Evolutionary conservation across 352 stramenopile species (phyloP), one percentile per base, ranked within the genome.

Genomic region (Phytophthora fragariaefolia): DNA sequence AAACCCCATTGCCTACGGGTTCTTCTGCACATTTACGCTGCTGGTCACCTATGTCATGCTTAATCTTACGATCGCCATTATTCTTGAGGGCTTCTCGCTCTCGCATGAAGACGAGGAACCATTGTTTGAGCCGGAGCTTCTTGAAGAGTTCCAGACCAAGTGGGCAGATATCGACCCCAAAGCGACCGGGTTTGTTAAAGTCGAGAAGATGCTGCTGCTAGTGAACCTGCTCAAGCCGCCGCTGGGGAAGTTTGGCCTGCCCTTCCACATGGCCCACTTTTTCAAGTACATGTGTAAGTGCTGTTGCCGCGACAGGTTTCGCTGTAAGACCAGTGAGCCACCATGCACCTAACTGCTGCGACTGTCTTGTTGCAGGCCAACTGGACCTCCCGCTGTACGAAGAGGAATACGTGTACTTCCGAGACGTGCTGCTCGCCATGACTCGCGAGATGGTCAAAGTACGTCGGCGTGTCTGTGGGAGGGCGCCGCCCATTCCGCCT

Each of bases 11-110:
- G 75, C 88, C 7, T 94, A 79, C 58, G 54, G 68, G 0, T 96
- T 95, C 68, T 92, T 92, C 59, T 91, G 82, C 62, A 61, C 77
- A 4, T 98, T 98, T 63, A 97, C 90, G 13, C 59, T 98, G 54
- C 78, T 98, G n/a, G 82, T 98, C 30, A 97, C 85, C 12, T 98
- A 96, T 59, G 83, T 98, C 12, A 92, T 98, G 72, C 80, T 98
- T 22, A 98, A 98, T 60, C 76, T 98, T 49, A 98, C 97, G 46
- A 97, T 98, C 26, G 94, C 90, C 26, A 89, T 98, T 26, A 97
- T 98, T 52, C 83, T 98, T 10, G 91, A 98, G 51, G 89, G 89
- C 45, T 98, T 98, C 76, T 94, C 82, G 15, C 71, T 81, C 34
- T 92, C 81, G 1, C 83, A 92, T 6, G 80, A 92, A 62, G 91